phyloP scores from a whole-genome alignment of 2,329 filamentous ascomycete species.

The Colletotrichum sp. region DNA sequence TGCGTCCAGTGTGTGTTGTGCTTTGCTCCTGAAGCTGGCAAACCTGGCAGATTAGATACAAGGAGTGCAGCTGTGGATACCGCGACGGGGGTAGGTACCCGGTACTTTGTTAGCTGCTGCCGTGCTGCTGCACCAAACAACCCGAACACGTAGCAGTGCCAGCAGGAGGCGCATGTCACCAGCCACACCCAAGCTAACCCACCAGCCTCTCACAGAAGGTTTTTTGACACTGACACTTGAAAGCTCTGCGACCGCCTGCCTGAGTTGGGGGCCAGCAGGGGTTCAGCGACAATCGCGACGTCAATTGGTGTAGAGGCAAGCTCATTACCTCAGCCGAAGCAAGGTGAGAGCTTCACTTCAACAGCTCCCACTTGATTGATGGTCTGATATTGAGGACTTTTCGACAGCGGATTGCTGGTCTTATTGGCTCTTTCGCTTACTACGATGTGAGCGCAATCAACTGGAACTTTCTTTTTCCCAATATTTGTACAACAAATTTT shows the following conservation, averaged over 20 bases:
- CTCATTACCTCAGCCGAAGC: not conserved
- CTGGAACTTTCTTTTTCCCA: not conserved
- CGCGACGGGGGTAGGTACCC: not conserved
- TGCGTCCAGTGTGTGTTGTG: not conserved
- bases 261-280: not conserved
- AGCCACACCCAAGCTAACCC: not conserved
- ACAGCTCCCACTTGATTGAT: not conserved
- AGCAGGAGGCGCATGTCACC: not conserved
- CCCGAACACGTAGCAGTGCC: not conserved
- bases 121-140: not conserved
- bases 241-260: conserved; percentile 16
- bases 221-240: not conserved
- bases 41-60: conserved; percentile 20
- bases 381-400: not conserved
- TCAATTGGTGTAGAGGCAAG: not conserved
- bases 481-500: not conserved
- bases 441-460: conserved; percentile 2
- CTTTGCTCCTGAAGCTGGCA: conserved; percentile 19
- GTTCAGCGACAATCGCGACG: not conserved
- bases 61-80: conserved; percentile 11
- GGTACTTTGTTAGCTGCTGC: not conserved
- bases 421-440: not conserved
- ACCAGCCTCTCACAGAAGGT: not conserved
- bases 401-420: not conserved
- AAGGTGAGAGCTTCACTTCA: not conserved